A percentile compares a stretch with the other conserved stretches of the same genome.
phyloP scores from a whole-genome alignment of 2,329 filamentous ascomycete species.

The Ceratocystis lukuohia region DNA sequence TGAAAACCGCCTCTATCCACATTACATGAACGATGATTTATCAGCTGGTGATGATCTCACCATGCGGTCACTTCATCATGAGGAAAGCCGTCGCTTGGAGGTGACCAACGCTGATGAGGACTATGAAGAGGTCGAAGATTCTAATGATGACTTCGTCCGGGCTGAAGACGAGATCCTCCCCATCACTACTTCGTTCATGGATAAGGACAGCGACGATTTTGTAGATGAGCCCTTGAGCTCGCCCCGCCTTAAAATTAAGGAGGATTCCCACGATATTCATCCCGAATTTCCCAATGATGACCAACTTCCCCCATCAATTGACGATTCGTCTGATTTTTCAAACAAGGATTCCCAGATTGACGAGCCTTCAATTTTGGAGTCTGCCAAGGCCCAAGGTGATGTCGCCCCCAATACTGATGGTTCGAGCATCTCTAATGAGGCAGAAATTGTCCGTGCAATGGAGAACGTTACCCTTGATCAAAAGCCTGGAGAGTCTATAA shows the following conservation, averaged over 20 bases:
- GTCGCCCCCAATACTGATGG: neutral
- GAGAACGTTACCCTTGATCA: slow-evolving; percentile 11
- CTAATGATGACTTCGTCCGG: slow-evolving; percentile 53
- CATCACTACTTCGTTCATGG: slow-evolving; percentile 49
- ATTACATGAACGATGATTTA: slow-evolving; percentile 29
- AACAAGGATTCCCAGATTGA: slow-evolving; percentile 10
- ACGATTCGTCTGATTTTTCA: slow-evolving; percentile 13
- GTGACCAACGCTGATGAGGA: slow-evolving; percentile 76
- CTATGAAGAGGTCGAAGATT: slow-evolving; percentile 74
- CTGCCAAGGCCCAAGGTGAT: neutral
- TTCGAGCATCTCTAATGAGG: neutral
- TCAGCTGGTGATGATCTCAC: slow-evolving; percentile 44
- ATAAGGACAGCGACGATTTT: slow-evolving; percentile 57
- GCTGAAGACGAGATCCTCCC: slow-evolving; percentile 68
- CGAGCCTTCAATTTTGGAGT: slow-evolving; percentile 12
- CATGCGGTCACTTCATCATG: slow-evolving; percentile 40
- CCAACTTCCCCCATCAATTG: slow-evolving; percentile 11
- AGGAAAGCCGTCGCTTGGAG: slow-evolving; percentile 56
- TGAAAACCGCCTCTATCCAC: slow-evolving; percentile 53
- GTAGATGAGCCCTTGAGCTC: slow-evolving; percentile 67
- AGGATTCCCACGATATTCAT: slow-evolving; percentile 45
- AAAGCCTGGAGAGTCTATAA: neutral
- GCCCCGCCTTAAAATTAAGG: slow-evolving; percentile 38
- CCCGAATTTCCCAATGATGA: slow-evolving; percentile 21
- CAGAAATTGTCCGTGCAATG: slow-evolving; percentile 13